Conservation (phyloP, 352 stramenopile species). For the Phytophthora uliginosa region DNA sequence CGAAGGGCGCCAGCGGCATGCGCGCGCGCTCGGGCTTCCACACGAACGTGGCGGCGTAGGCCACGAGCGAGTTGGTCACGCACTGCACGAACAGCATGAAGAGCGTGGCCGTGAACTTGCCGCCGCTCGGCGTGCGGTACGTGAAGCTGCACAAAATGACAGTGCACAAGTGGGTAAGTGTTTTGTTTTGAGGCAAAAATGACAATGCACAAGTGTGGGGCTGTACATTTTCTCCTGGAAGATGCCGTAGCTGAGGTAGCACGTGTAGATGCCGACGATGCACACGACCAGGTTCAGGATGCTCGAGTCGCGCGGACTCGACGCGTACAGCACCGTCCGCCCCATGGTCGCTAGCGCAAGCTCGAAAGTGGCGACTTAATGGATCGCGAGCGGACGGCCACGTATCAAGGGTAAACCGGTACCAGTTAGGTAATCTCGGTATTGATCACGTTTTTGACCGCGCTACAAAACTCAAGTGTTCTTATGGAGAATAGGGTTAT, state of each 20-base stretch:
- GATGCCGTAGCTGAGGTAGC: conserved; percentile 94
- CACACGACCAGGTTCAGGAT: conserved; percentile 87
- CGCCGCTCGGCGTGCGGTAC: conserved; percentile 82
- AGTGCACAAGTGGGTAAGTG: not conserved
- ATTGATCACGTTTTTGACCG: too few relatives aligned
- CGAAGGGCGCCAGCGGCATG: conserved; percentile 87
- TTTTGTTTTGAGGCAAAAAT: not conserved
- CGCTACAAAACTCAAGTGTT: too few relatives aligned
- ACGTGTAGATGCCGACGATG: conserved; percentile 93
- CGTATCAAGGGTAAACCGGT: not conserved
- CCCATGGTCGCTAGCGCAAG: conserved; percentile 32
- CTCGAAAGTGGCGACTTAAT: not conserved
- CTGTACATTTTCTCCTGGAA: conserved; percentile 95
- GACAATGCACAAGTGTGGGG: not conserved
- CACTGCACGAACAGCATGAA: conserved; percentile 96
- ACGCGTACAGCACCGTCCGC: conserved; percentile 57
- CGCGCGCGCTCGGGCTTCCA: conserved; percentile 77
- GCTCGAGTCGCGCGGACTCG: conserved; percentile 63
- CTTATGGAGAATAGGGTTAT: not conserved
- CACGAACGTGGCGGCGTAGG: conserved; percentile 86
- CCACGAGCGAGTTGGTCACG: conserved; percentile 90
- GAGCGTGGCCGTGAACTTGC: conserved; percentile 93
- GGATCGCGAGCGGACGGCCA: conserved; percentile 4
- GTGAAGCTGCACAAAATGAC: conserved; percentile 67
- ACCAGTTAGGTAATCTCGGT: not conserved